phyloP scores from a whole-genome alignment of 2,329 filamentous ascomycete genomes.

The Metarhizium guizhouense region DNA sequence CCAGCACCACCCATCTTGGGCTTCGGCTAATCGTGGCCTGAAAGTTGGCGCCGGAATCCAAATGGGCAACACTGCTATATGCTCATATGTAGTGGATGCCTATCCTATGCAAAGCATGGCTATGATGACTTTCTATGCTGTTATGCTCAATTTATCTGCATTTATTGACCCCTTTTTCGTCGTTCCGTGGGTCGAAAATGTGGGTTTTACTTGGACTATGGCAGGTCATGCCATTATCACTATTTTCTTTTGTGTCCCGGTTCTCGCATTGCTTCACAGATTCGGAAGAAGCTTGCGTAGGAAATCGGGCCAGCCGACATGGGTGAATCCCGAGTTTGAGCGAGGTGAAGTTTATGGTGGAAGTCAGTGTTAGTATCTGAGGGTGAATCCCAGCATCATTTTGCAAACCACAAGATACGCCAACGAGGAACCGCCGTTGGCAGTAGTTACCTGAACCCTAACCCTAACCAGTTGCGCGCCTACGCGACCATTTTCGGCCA shows the following conservation, averaged over 20 bases:
- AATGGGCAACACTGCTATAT: slow-evolving; percentile 44
- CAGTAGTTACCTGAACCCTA: too few relatives aligned
- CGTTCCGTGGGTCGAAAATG: slow-evolving; percentile 33
- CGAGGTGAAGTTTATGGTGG: too few relatives aligned
- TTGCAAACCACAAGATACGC: too few relatives aligned
- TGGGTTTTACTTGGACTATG: slow-evolving; percentile 43
- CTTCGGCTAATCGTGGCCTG: neutral
- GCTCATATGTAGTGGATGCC: slow-evolving; percentile 44
- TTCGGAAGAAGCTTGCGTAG: neutral
- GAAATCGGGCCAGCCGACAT: neutral
- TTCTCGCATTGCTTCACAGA: slow-evolving; percentile 22
- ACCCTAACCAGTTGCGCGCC: too few relatives aligned
- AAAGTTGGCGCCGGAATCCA: slow-evolving; percentile 45
- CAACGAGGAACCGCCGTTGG: too few relatives aligned
- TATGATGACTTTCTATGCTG: slow-evolving; percentile 44
- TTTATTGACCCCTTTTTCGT: slow-evolving; percentile 41
- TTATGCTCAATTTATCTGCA: slow-evolving; percentile 41
- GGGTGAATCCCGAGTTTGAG: slow-evolving; percentile 1
- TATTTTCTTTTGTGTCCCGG: slow-evolving; percentile 26
- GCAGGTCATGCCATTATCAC: slow-evolving; percentile 37
- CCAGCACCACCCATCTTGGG: neutral
- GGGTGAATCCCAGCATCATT: too few relatives aligned
- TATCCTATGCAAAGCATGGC: slow-evolving; percentile 47
- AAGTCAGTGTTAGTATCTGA: too few relatives aligned
- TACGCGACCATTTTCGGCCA: too few relatives aligned